Percentiles rank a stretch among this genome's conserved stretches.
These are phyloP conservation scores for Leucoagaricus sp. DNA, from an alignment of 1,284 basidiomycete species.

Conservation along the genomic window DNA sequence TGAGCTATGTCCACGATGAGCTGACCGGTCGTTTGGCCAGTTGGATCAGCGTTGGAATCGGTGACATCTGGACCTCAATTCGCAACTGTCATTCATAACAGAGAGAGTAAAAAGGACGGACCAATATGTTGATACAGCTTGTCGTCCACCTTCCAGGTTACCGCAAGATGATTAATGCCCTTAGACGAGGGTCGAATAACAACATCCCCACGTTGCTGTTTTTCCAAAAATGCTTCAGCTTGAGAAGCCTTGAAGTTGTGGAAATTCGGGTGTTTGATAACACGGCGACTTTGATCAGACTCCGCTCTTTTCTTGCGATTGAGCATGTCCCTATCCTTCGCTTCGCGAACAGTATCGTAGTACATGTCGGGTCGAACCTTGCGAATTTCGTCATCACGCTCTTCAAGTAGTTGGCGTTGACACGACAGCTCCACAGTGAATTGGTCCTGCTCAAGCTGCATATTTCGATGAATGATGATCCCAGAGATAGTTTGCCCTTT, in stretches of 20 bases:
- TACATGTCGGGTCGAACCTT: constrained; percentile 61
- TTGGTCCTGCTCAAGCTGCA: constrained; percentile 61
- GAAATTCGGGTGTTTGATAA: constrained; percentile 99
- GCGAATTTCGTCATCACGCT: constrained; percentile 67
- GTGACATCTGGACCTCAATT: constrained; percentile 83
- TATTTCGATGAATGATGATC: constrained; percentile 75
- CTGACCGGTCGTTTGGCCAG: constrained; percentile 67
- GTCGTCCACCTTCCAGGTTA: constrained; percentile 99
- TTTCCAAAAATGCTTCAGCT: constrained; percentile 89
- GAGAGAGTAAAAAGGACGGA: constrained; percentile 33
- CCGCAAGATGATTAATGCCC: constrained; percentile 91
- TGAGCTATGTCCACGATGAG: constrained; percentile 84
- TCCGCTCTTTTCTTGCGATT: constrained; percentile 85
- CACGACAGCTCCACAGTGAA: constrained; percentile 82
- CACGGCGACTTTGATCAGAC: constrained; percentile 75
- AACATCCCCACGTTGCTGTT: constrained; percentile 91
- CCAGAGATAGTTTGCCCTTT: constrained; percentile 83
- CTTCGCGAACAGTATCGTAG: constrained; percentile 70
- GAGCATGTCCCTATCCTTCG: constrained; percentile 75
- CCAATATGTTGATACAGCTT: constrained; percentile 97
- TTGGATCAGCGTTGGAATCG: constrained; percentile 78
- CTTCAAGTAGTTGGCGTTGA: constrained; percentile 67
- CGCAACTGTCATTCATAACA: constrained; percentile 13
- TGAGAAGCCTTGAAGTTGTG: constrained; percentile 93
- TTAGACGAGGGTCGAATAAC: constrained; percentile 97